phyloP scores from a whole-genome alignment of 345 rosid genomes.

The Eutrema yunnanense region DNA sequence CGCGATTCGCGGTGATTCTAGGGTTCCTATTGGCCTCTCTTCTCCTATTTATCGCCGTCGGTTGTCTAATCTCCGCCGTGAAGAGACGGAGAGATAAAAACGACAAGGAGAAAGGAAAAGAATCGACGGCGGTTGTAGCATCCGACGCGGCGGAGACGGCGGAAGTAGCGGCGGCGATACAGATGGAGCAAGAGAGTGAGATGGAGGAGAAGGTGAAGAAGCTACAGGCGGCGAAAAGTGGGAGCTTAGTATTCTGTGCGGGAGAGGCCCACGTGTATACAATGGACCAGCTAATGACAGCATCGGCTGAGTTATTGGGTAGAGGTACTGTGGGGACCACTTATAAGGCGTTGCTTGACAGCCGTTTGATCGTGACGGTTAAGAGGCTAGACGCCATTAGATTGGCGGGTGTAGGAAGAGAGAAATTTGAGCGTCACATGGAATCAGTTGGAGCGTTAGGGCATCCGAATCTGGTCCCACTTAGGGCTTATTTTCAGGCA shows the following conservation, averaged over 20 bases:
- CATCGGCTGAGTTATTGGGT: constrained; percentile 90
- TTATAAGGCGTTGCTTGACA: constrained; percentile 80
- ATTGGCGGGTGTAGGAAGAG: constrained; percentile 50
- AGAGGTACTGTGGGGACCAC: constrained; percentile 74
- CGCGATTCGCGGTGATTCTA: constrained; percentile 37
- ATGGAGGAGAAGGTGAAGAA: constrained; percentile 77
- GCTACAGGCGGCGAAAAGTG: constrained; percentile 67
- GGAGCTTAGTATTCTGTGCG: constrained; percentile 72
- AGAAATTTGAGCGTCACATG: constrained; percentile 75
- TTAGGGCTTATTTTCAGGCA: constrained; percentile 82
- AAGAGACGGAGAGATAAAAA: constrained; percentile 39
- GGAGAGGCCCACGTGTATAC: constrained; percentile 78
- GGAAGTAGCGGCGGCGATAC: constrained; percentile 50
- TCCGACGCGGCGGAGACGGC: constrained; percentile 42
- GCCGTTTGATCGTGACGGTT: constrained; percentile 66
- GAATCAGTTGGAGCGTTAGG: constrained; percentile 89
- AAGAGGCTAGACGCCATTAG: constrained; percentile 73
- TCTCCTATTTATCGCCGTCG: constrained; percentile 43
- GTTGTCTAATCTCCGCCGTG: constrained; percentile 46
- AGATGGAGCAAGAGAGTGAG: constrained; percentile 70
- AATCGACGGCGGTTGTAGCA: constrained; percentile 20
- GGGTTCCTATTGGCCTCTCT: constrained; percentile 51
- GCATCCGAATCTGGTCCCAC: constrained; percentile 91
- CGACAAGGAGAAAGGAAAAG: constrained; percentile 9
- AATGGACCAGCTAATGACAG: constrained; percentile 93